A percentile compares a stretch with the other conserved stretches of the same genome.
Evolutionary conservation across 2,329 filamentous ascomycete species (phyloP).

Genomic region (Drechmeria coniospora): DNA sequence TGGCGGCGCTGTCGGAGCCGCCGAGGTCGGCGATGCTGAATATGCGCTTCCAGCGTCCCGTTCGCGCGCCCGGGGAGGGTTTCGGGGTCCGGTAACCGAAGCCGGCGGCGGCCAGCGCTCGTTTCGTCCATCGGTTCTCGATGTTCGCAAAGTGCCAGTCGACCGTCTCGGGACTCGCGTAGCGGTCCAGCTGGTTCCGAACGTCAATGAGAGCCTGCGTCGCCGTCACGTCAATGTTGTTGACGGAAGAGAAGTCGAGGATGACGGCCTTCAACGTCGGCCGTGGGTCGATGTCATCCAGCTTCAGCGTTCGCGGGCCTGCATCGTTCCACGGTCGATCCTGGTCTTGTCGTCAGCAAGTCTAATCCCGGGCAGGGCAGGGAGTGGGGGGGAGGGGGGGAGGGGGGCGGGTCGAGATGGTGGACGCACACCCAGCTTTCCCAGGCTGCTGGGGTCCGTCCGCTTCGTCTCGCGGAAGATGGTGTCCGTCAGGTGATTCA

Average conservation of each 20-base stretch:
- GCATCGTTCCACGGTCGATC: constrained; percentile 45
- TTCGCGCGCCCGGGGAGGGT: constrained; percentile 7
- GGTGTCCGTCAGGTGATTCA: constrained; percentile 30
- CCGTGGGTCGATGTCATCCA: constrained; percentile 17
- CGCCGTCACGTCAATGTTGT: constrained; percentile 39
- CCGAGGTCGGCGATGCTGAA: constrained; percentile 85
- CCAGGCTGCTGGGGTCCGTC: constrained; percentile 25
- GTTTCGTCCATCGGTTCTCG: constrained; percentile 38
- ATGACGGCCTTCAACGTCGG: constrained; percentile 40
- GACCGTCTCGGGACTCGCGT: constrained; percentile 28
- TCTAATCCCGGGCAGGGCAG: no score
- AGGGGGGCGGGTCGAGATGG: not conserved
- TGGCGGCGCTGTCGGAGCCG: constrained; percentile 46
- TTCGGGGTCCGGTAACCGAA: constrained; percentile 28
- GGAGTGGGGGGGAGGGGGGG: no score
- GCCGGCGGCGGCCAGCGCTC: constrained; percentile 37
- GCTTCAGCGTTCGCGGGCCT: constrained; percentile 19
- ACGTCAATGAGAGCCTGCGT: constrained; percentile 39
- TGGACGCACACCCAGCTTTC: constrained; percentile 29
- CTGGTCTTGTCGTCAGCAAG: constrained; percentile 7
- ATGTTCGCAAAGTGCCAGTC: constrained; percentile 38
- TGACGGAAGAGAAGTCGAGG: constrained; percentile 39
- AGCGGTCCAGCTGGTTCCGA: constrained; percentile 35
- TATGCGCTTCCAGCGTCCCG: constrained; percentile 50
- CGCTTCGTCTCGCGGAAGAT: constrained; percentile 30